Evolutionary conservation across 768 basidiomycete genomes (phyloP).

Genomic region (Leccinum variicolor): DNA sequence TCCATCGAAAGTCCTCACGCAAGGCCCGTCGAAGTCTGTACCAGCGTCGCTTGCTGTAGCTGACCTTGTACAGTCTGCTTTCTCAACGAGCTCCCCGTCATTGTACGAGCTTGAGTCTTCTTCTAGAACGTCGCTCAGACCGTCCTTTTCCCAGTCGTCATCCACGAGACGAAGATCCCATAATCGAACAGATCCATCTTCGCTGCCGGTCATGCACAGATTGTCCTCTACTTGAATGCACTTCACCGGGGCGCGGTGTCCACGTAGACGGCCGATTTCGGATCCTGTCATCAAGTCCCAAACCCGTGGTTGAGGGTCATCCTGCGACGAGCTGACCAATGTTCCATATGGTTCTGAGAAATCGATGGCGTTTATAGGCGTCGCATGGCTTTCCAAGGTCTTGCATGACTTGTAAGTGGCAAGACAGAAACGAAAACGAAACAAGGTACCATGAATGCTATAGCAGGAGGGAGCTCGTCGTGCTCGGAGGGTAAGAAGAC

Average conservation of each 20-base stretch:
- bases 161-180: constrained; percentile 92
- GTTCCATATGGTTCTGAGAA: constrained; percentile 97
- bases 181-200: constrained; percentile 78
- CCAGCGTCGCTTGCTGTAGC: constrained; percentile 36
- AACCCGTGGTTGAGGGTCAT: constrained; percentile 83
- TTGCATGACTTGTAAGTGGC: constrained; percentile 32
- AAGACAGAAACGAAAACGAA: neutral
- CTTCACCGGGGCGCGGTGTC: constrained; percentile 80
- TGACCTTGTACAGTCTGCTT: constrained; percentile 40
- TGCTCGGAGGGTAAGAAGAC: constrained; percentile 97
- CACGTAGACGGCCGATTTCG: constrained; percentile 80
- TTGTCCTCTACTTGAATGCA: constrained; percentile 91
- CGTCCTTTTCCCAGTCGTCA: constrained; percentile 57
- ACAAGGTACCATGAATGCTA: constrained; percentile 88
- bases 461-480: constrained; percentile 87
- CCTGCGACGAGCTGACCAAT: constrained; percentile 82
- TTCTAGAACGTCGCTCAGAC: constrained; percentile 60
- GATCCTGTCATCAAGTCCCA: constrained; percentile 94
- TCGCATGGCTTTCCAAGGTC: constrained; percentile 79
- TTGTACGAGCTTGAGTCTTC: constrained; percentile 45
- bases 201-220: constrained; percentile 86
- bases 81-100: constrained; percentile 38
- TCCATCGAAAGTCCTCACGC: constrained; percentile 77
- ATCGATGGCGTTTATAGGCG: constrained; percentile 85
- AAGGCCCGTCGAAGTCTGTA: constrained; percentile 48